Evolutionary conservation across 1,284 basidiomycete genomes (phyloP), one percentile per base, ranked within the genome.

Genomic region (Ganoderma multipileum): DNA sequence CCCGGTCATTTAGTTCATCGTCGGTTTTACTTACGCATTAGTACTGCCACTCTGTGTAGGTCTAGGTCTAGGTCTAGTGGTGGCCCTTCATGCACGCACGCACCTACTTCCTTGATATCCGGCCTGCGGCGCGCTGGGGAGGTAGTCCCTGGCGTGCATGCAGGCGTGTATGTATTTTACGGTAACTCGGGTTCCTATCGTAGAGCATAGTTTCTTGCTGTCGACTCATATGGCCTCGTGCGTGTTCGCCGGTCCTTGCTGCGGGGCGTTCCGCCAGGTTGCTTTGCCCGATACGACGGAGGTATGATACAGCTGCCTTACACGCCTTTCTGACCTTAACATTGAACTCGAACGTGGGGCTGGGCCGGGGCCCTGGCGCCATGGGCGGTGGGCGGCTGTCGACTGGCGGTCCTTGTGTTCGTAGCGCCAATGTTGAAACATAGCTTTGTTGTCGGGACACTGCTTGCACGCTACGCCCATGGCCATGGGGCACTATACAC

Each of bases 141-240:
- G 68, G 50, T 18, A 70, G 65, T 65, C 69, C 66, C 50, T 54
- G 55, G 36, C 38, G 38, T 16, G 36, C 18, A 58, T 36, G 57
- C 57, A 58, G 47, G 28, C 30, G 33, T 57, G 57, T 64, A 64
- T 60, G 65, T 66, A 66, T 47, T 66, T 42, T 66, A 66, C 47
- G 61, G 38, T 26, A 30, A 58, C 55, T 63, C 38, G 26, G 57
- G 58, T 39, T 26, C 23, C 14, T 14, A 60, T 62, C 36, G 50
- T 65, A 57, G 55, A 65, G 64, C 30, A 57, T 66, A 26, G 58
- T 62, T 50, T 28, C 44, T 39, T 61, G 30, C 58, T 64, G 55
- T 64, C 23, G 18, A 36, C 6, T 28, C 54, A 6, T 38, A 6
- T 16, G 18, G 14, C n/a, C n/a, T 26, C 23, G 20, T 41, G 38